Evolutionary conservation across 1,139 yeast species (phyloP).

Genomic region (Sugiyamaella japonica): DNA sequence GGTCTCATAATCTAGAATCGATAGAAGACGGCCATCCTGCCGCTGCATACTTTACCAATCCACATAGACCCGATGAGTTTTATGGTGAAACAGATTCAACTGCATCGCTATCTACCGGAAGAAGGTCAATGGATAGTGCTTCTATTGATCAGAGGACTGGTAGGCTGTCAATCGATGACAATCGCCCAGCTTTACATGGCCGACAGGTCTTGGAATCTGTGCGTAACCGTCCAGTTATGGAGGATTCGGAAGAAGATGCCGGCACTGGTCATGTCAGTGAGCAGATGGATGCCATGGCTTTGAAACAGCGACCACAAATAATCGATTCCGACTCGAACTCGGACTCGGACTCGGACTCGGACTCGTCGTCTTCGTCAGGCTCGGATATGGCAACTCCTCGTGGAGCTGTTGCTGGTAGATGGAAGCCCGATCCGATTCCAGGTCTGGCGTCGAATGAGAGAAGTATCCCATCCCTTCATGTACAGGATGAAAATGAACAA

Average conservation of each 20-base stretch:
- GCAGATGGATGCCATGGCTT: slow-evolving; percentile 13
- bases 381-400: slow-evolving; percentile 8
- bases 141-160: slow-evolving; percentile 15
- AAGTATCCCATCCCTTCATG: slow-evolving; percentile 1
- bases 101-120: slow-evolving; percentile 36
- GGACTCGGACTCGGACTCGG: slow-evolving; percentile 14
- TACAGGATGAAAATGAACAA: neutral
- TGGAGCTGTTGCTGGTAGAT: slow-evolving; percentile 11
- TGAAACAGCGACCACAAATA: slow-evolving; percentile 2
- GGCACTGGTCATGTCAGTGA: neutral
- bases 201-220: slow-evolving; percentile 14
- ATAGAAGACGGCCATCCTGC: slow-evolving; percentile 1
- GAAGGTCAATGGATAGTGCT: slow-evolving; percentile 29
- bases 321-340: slow-evolving; percentile 3
- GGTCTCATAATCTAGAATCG: neutral
- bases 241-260: slow-evolving; percentile 18
- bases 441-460: neutral
- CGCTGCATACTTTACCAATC: neutral
- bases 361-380: neutral
- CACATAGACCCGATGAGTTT: slow-evolving; percentile 21
- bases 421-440: slow-evolving; percentile 12
- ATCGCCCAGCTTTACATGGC: slow-evolving; percentile 15
- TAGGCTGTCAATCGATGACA: slow-evolving; percentile 14
- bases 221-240: slow-evolving; percentile 15
- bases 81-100: slow-evolving; percentile 32